phyloP scores from a whole-genome alignment of 768 basidiomycete genomes.

The Leccinum uliginosum region DNA sequence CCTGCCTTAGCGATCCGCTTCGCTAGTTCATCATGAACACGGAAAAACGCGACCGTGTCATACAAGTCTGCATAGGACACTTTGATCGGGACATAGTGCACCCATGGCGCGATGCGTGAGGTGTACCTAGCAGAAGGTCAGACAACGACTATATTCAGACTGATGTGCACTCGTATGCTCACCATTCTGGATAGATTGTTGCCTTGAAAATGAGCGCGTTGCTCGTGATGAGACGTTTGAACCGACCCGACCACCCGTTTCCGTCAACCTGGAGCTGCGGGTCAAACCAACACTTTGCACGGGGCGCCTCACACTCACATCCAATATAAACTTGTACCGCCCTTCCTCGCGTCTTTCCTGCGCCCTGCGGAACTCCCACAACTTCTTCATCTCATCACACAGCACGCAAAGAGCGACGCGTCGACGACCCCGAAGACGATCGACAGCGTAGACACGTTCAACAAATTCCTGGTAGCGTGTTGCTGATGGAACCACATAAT shows the following conservation, averaged over 20 bases:
- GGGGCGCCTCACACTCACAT: slow-evolving; percentile 34
- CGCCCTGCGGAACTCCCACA: slow-evolving; percentile 47
- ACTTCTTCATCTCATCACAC: slow-evolving; percentile 41
- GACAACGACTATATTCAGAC: not conserved
- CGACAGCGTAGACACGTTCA: slow-evolving; percentile 51
- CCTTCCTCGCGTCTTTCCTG: slow-evolving; percentile 48
- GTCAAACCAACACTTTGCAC: not conserved
- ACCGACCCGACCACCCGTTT: slow-evolving; percentile 68
- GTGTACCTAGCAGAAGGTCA: slow-evolving; percentile 38
- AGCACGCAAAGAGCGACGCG: slow-evolving; percentile 44
- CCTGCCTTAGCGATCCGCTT: slow-evolving; percentile 54
- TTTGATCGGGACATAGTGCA: slow-evolving; percentile 71
- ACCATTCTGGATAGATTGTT: slow-evolving; percentile 76
- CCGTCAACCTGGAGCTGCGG: slow-evolving; percentile 44
- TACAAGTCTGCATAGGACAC: slow-evolving; percentile 63
- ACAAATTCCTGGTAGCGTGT: slow-evolving; percentile 42
- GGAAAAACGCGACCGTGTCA: slow-evolving; percentile 71
- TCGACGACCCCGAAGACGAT: slow-evolving; percentile 52
- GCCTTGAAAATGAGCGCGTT: slow-evolving; percentile 65
- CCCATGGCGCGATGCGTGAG: slow-evolving; percentile 60
- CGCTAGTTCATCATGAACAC: slow-evolving; percentile 59
- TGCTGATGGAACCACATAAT: slow-evolving; percentile 51
- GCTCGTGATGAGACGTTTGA: slow-evolving; percentile 58
- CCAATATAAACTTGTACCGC: slow-evolving; percentile 57
- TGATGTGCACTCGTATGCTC: not conserved